phyloP scores from a whole-genome alignment of 1,284 basidiomycete species.

The Puccinia polysora region DNA sequence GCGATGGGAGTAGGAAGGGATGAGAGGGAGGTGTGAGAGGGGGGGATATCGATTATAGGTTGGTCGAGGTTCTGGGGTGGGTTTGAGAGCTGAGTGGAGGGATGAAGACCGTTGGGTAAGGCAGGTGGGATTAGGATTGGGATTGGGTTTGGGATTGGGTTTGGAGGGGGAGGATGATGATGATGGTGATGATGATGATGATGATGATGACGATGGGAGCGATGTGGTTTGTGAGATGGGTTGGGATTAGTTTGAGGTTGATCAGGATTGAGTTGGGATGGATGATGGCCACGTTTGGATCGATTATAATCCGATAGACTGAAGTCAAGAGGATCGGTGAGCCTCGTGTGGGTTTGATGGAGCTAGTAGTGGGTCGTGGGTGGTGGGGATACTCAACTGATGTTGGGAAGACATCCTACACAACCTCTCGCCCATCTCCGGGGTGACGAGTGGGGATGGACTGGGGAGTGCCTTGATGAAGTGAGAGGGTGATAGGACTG shows the following conservation, averaged over 20 bases:
- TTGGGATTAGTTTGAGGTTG: not conserved
- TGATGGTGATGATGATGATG: slow-evolving; percentile 9
- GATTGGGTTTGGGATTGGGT: not conserved
- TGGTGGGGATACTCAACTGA: slow-evolving; percentile 20
- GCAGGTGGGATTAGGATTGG: not conserved
- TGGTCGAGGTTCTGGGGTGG: no score
- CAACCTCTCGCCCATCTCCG: slow-evolving; percentile 35
- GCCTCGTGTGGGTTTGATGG: not conserved
- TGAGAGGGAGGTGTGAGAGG: not conserved
- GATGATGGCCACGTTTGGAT: slow-evolving; percentile 12
- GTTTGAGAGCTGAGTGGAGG: no score
- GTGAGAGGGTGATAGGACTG: not conserved
- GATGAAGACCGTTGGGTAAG: no score
- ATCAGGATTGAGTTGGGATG: not conserved
- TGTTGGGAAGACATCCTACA: slow-evolving; percentile 37
- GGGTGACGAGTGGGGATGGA: slow-evolving; percentile 26
- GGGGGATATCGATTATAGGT: no score
- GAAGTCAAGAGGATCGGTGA: not conserved
- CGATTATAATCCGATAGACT: slow-evolving; percentile 42
- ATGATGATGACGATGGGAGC: not conserved
- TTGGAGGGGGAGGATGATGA: not conserved
- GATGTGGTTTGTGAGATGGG: not conserved
- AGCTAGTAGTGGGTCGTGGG: not conserved
- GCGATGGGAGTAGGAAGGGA: not conserved
- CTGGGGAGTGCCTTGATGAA: slow-evolving; percentile 34